These are phyloP conservation scores for Boletus patriciae DNA, from an alignment of 768 basidiomycete species.

Conservation along the genomic window DNA sequence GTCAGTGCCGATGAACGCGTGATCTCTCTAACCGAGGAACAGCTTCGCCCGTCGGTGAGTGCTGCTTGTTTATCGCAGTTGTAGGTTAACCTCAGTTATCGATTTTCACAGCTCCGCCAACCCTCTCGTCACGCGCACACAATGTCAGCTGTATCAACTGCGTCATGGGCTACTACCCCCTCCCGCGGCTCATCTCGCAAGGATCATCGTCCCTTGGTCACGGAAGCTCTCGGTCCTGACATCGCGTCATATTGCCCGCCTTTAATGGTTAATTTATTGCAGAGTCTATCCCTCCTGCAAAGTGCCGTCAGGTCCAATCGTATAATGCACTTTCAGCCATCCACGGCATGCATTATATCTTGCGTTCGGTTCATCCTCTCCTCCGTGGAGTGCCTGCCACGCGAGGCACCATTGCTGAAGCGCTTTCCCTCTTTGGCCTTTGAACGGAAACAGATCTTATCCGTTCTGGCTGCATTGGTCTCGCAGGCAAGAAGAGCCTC, in stretches of 20 bases:
- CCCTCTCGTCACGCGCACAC: constrained; percentile 49
- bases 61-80: neutral
- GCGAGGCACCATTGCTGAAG: constrained; percentile 74
- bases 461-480: constrained; percentile 79
- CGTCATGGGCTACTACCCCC: constrained; percentile 53
- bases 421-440: constrained; percentile 64
- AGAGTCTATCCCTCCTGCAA: constrained; percentile 83
- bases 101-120: constrained; percentile 30
- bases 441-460: constrained; percentile 80
- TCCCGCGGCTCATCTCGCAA: constrained; percentile 40
- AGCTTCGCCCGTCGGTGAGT: constrained; percentile 48
- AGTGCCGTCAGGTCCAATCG: constrained; percentile 79
- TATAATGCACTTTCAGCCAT: constrained; percentile 84
- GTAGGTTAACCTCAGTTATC: neutral
- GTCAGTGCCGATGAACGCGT: constrained; percentile 63
- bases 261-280: constrained; percentile 80
- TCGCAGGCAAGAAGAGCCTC: constrained; percentile 72
- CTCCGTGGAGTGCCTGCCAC: constrained; percentile 78
- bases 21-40: constrained; percentile 55
- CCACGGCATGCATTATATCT: constrained; percentile 92
- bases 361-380: constrained; percentile 86
- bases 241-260: constrained; percentile 69
- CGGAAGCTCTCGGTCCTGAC: constrained; percentile 48
- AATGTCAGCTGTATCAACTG: constrained; percentile 50
- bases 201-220: constrained; percentile 46